phyloP scores from a whole-genome alignment of 2,329 filamentous ascomycete species.

The Monilinia polystroma region DNA sequence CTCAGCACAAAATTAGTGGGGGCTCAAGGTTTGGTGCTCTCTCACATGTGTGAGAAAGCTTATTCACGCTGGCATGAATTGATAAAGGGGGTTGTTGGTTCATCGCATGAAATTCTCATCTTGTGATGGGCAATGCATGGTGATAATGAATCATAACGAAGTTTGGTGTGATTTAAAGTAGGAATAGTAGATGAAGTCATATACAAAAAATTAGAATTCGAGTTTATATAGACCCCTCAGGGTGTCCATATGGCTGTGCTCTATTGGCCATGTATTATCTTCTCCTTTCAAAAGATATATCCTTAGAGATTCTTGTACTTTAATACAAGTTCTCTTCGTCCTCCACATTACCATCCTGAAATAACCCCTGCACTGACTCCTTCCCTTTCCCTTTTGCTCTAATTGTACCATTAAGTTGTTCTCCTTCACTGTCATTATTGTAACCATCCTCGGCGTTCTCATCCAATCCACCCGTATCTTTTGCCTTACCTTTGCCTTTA shows the following conservation, averaged over 20 bases:
- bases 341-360: conserved; percentile 31
- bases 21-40: background rate
- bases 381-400: conserved; percentile 47
- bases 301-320: conserved; percentile 15
- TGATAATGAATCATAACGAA: background rate
- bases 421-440: conserved; percentile 25
- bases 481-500: conserved; percentile 41
- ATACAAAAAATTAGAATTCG: background rate
- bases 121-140: background rate
- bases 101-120: background rate
- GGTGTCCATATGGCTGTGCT: background rate
- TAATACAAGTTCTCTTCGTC: conserved; percentile 43
- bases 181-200: background rate
- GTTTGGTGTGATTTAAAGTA: background rate
- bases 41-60: conserved; percentile 11
- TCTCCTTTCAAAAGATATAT: background rate
- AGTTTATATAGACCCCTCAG: background rate
- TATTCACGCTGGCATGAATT: background rate
- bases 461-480: conserved; percentile 41
- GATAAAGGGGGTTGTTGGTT: background rate
- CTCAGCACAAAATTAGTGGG: background rate
- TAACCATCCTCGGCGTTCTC: conserved; percentile 38
- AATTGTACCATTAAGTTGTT: conserved; percentile 17
- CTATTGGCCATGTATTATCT: background rate
- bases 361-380: conserved; percentile 42